phyloP scores from a whole-genome alignment of 345 rosid species.

The Durio zibethinus region DNA sequence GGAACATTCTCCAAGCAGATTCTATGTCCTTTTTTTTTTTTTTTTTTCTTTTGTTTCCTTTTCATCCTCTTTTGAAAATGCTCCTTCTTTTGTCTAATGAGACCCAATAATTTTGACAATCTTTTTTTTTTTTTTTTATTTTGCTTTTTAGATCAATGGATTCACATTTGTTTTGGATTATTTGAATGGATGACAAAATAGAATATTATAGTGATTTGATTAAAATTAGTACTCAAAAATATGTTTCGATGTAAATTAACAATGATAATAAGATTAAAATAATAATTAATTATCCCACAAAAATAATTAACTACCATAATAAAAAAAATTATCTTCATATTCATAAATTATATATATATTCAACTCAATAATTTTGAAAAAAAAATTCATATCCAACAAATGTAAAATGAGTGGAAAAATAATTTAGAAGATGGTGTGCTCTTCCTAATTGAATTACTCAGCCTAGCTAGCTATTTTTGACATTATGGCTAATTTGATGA shows the following conservation, averaged over 20 bases:
- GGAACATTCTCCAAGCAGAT: slow-evolving; percentile 7
- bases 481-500: neutral
- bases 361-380: neutral
- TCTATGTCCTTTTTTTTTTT: neutral
- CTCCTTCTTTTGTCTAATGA: neutral
- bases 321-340: too few relatives aligned
- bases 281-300: too few relatives aligned
- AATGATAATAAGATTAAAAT: too few relatives aligned
- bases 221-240: too few relatives aligned
- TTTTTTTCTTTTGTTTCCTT: too few relatives aligned
- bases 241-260: too few relatives aligned
- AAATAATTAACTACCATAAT: too few relatives aligned
- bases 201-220: too few relatives aligned
- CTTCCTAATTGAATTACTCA: neutral
- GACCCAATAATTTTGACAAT: neutral
- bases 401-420: neutral
- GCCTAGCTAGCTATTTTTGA: neutral
- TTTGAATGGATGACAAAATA: too few relatives aligned
- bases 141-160: neutral
- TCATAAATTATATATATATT: neutral
- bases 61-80: neutral
- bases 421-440: neutral
- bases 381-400: neutral
- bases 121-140: too few relatives aligned
- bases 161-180: too few relatives aligned